A percentile compares a stretch with the other conserved stretches of the same genome.
These are phyloP conservation scores for Hypericum androsaemum DNA, from an alignment of 345 rosid species.

Conservation along the genomic window DNA sequence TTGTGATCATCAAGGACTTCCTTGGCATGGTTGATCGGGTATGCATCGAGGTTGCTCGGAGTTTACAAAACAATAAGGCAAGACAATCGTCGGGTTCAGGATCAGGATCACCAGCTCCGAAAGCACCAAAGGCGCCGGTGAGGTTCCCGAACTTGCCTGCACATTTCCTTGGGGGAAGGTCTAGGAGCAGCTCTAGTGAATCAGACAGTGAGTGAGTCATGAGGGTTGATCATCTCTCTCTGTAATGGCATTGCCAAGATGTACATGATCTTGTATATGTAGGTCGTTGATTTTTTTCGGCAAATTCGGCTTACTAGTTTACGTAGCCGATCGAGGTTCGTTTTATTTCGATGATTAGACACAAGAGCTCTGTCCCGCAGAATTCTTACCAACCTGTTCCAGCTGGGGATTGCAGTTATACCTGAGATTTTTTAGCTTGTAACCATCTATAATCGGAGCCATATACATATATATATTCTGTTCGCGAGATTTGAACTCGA, in stretches of 20 bases:
- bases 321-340: too few species aligned
- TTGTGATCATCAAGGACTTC: conserved; percentile 61
- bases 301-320: too few species aligned
- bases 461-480: too few species aligned
- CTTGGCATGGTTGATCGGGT: conserved; percentile 70
- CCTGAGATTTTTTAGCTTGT: too few species aligned
- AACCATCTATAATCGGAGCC: too few species aligned
- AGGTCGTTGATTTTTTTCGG: neutral
- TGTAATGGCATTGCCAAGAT: neutral
- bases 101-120: conserved; percentile 17
- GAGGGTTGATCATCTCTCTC: conserved; percentile 8
- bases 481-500: too few species aligned
- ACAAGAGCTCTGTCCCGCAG: too few species aligned
- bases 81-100: conserved; percentile 12
- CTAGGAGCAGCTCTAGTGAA: conserved; percentile 15
- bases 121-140: conserved; percentile 21
- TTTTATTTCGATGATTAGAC: too few species aligned
- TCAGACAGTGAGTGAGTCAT: conserved; percentile 61
- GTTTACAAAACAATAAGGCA: conserved; percentile 44
- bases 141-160: conserved; percentile 59
- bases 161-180: conserved; percentile 29
- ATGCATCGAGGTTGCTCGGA: conserved; percentile 52
- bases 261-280: conserved; percentile 1
- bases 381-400: too few species aligned
- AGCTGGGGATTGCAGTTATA: too few species aligned